Base-by-base conservation (phyloP, 306 rosid species). In the Fagus crenata region DNA sequence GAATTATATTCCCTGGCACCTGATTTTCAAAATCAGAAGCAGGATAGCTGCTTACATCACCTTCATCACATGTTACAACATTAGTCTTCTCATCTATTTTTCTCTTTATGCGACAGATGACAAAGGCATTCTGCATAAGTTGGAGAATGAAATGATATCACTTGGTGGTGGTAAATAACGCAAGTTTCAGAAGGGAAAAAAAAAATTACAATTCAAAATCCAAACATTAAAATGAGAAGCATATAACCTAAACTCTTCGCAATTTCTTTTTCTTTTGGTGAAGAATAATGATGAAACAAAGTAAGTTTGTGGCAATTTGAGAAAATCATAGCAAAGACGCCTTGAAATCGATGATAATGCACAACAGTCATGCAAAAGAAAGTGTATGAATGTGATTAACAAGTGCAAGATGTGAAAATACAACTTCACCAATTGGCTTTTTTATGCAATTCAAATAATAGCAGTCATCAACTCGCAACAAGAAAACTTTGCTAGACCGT, bases 61-160 rank as follows among this genome's bases (percentile, higher is more conserved):
- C 81, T 72, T 81, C 89, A 74, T 59, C 75, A 18, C 5, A 4
- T 13, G 51, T 32, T 60, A 36, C 12, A 68, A 15, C 75, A 3
- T 73, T 71, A 43, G 55, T 41, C 55, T 12, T 58, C 78, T 40
- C 69, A 54, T 77, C 85, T 32, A 69, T 4, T 18, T 74, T 83
- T 69, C 53, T 74, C 67, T 36, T 87, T 74, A 93, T 40, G 33
- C 83, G 85, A 70, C 89, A 79, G 40, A 93, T 17, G 69, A 89
- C 92, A 71, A 82, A 86, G 43, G 77, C 37, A 54, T 64, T 73
- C 98, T 90, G 75, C 78, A 79, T 31, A 75, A 77, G 63, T 71
- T 61, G 72, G 49, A 82, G 53, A 60, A 43, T 32, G 33, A 40
- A 72, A 68, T 75, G 74, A 32, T 28, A 41, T 67, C 71, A 22